These are phyloP conservation scores for Starmerella bacillaris DNA, from an alignment of 805 yeast genomes.

Conservation along the genomic window DNA sequence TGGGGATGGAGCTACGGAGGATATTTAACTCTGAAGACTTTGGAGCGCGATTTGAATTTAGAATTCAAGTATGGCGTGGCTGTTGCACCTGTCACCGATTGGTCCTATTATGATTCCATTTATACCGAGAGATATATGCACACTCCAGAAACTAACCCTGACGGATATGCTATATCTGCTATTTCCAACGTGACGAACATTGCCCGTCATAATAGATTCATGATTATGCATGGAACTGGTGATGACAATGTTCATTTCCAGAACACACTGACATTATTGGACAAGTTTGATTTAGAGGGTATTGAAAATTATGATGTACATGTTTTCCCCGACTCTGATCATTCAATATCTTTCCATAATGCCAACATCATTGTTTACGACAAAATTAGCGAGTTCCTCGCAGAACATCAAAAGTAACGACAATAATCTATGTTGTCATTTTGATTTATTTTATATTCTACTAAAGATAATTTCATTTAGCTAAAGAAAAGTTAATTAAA, in stretches of 20 bases:
- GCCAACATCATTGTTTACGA: conserved; percentile 59
- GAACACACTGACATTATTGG: conserved; percentile 62
- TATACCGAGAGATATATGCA: conserved; percentile 94
- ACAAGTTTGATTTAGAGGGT: conserved; percentile 47
- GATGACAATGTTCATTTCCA: conserved; percentile 97
- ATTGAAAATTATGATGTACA: conserved; percentile 84
- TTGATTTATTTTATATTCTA: not conserved
- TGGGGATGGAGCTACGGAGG: conserved; percentile 99
- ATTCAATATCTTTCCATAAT: conserved; percentile 60
- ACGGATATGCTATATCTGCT: conserved; percentile 42
- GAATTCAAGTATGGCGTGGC: conserved; percentile 79
- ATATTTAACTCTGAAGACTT: conserved; percentile 70
- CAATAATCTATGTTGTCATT: no score
- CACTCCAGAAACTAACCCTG: conserved; percentile 46
- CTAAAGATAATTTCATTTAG: not conserved
- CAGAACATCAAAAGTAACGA: no score
- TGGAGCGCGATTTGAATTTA: conserved; percentile 61
- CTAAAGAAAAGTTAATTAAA: not conserved
- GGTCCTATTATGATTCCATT: conserved; percentile 79
- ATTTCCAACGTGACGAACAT: conserved; percentile 42
- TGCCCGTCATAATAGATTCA: conserved; percentile 42
- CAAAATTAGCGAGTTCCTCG: conserved; percentile 52
- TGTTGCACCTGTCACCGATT: conserved; percentile 94
- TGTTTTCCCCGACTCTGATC: conserved; percentile 87
- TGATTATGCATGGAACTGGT: conserved; percentile 90